Conservation (phyloP, 306 rosid genomes). For the Lupinus albus region DNA sequence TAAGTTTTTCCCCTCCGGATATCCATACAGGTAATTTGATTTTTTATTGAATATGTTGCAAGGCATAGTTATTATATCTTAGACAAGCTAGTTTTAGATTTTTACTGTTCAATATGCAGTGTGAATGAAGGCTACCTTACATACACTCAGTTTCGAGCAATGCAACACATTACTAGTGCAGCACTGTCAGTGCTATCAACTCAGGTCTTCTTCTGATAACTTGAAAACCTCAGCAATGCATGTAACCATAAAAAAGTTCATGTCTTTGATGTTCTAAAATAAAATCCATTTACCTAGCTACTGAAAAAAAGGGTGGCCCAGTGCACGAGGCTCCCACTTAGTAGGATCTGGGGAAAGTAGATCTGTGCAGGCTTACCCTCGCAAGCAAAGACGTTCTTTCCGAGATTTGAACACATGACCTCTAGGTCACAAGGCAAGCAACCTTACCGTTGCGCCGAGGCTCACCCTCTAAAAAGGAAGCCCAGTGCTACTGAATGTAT, state of each 20-base stretch:
- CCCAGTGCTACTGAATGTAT: not conserved
- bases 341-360: too few species aligned
- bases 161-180: slow-evolving; percentile 86
- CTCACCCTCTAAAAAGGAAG: too few species aligned
- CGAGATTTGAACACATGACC: too few species aligned
- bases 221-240: slow-evolving; percentile 3
- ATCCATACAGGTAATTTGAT: slow-evolving; percentile 71
- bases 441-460: too few species aligned
- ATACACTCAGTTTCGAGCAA: slow-evolving; percentile 89
- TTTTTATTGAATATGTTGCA: slow-evolving; percentile 5
- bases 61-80: not conserved
- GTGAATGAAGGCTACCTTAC: slow-evolving; percentile 92
- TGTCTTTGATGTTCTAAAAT: slow-evolving; percentile 10
- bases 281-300: slow-evolving; percentile 6
- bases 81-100: not conserved
- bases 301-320: too few species aligned
- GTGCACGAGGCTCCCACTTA: too few species aligned
- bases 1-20: slow-evolving; percentile 89
- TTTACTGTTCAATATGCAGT: slow-evolving; percentile 48
- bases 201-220: slow-evolving; percentile 64
- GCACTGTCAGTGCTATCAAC: slow-evolving; percentile 86
- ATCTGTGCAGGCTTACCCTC: too few species aligned
- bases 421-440: too few species aligned
- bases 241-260: slow-evolving; percentile 10
- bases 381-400: too few species aligned